Base-by-base conservation (phyloP, 768 basidiomycete genomes). In the Phaeotremella skinneri region DNA sequence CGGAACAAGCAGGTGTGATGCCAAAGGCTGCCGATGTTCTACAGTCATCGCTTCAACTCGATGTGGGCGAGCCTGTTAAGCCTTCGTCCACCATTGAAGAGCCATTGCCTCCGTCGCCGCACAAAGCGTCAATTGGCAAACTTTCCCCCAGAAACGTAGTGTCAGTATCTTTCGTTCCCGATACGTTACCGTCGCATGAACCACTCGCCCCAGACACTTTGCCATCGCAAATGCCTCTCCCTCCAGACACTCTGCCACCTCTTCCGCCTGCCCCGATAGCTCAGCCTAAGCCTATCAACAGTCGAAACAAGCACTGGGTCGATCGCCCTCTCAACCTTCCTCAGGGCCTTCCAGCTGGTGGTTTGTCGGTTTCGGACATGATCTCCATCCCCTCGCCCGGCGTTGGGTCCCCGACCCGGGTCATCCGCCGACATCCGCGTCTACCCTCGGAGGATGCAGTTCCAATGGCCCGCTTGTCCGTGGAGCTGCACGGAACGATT, bases 321-420 rank as follows among this genome's bases (percentile, higher is more conserved):
- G 42, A 55, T 11, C 11, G 13, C 13, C 11, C 43, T 7, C 7
- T 13, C 13, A 45, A 45, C 20, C 49, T 71, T 11, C 71, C 71
- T 3, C 16, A 43, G 3, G 63, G 64, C 21, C 61, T 67, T 4
- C 71, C 71, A 2, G 52, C 63, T n/a, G 59, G 62, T 7, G 71
- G 71, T 4, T 43, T 73, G 16, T 70, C 71, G 4, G 66, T 67
- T 1, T 66, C 64, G 1, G 71, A 70, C 49, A 37, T 73, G 21
- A 53, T 73, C 16, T 55, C 66, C 7, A 51, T 73, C 9, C 64
- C 65, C 6, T 68, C 68, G 13, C 60, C 62, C 4, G 62, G 56
- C 16, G 32, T 58, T 4, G 66, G 55, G 0, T 59, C 62, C 3
- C 61, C 63, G 2, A 52, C 55, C 20, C 55, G 66, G 14, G 32